These are phyloP conservation scores for Paraurostyla sp. DNA, from an alignment of 73 alveolate genomes.

Conservation along the genomic window DNA sequence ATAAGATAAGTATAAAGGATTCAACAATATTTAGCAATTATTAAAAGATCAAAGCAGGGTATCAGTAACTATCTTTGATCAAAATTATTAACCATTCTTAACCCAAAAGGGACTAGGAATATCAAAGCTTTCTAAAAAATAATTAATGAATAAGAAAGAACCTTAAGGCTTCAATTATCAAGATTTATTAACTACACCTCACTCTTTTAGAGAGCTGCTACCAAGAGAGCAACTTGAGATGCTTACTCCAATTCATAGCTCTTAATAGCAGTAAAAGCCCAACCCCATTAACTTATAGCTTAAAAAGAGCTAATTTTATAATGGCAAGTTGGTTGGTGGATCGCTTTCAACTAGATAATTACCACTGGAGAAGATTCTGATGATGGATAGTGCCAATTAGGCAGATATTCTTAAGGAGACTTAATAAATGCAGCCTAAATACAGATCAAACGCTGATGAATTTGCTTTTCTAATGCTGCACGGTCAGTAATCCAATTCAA, in stretches of 20 bases:
- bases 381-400: neutral
- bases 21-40: neutral
- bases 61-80: neutral
- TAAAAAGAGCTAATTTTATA: neutral
- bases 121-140: neutral
- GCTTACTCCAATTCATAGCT: no score
- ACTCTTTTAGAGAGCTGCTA: neutral
- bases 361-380: neutral
- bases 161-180: neutral
- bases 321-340: neutral
- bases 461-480: no score
- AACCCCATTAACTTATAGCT: neutral
- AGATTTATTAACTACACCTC: no score
- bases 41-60: slow-evolving; percentile 16
- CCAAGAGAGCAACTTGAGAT: neutral
- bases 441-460: no score
- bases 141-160: neutral
- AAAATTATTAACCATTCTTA: neutral
- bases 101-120: slow-evolving; percentile 8
- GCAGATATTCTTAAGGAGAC: no score
- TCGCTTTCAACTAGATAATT: neutral
- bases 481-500: no score
- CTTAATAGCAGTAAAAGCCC: neutral
- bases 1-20: neutral
- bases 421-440: no score